Evolutionary conservation across 768 basidiomycete genomes (phyloP).

Genomic region (Hirschioporus abietinus): DNA sequence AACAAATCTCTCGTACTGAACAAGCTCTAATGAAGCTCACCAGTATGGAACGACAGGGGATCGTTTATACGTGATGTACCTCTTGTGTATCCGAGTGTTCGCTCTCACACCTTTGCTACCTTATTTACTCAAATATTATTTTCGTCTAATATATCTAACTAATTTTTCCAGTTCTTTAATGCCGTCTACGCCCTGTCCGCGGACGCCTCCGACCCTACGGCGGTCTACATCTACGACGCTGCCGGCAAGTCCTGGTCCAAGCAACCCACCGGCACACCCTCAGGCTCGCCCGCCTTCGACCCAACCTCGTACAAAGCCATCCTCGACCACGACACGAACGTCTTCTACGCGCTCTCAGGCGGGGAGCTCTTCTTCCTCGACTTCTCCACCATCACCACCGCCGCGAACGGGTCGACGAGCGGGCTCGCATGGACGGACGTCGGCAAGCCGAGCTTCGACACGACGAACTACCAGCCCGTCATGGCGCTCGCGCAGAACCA

Average conservation of each 20-base stretch:
- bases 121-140: no score
- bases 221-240: slow-evolving; percentile 80
- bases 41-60: no score
- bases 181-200: slow-evolving; percentile 82
- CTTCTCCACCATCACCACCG: slow-evolving; percentile 58
- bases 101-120: no score
- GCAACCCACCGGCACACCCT: slow-evolving; percentile 47
- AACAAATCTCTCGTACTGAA: not conserved
- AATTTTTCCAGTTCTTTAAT: slow-evolving; percentile 59
- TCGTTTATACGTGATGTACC: no score
- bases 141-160: no score
- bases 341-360: slow-evolving; percentile 71
- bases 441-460: slow-evolving; percentile 49
- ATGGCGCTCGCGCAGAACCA: slow-evolving; percentile 87
- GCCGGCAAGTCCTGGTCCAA: slow-evolving; percentile 69
- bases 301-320: slow-evolving; percentile 61
- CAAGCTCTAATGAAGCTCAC: not conserved
- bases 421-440: slow-evolving; percentile 63
- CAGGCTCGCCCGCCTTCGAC: slow-evolving; percentile 42
- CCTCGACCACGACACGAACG: slow-evolving; percentile 92
- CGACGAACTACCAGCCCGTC: slow-evolving; percentile 55
- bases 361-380: slow-evolving; percentile 65
- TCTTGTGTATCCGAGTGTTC: no score
- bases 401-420: slow-evolving; percentile 35
- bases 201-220: slow-evolving; percentile 61